Evolutionary conservation across 192 early-diverging fungal genomes (phyloP), one percentile per base, ranked within the genome.

Genomic region (Coemansia sp.): DNA sequence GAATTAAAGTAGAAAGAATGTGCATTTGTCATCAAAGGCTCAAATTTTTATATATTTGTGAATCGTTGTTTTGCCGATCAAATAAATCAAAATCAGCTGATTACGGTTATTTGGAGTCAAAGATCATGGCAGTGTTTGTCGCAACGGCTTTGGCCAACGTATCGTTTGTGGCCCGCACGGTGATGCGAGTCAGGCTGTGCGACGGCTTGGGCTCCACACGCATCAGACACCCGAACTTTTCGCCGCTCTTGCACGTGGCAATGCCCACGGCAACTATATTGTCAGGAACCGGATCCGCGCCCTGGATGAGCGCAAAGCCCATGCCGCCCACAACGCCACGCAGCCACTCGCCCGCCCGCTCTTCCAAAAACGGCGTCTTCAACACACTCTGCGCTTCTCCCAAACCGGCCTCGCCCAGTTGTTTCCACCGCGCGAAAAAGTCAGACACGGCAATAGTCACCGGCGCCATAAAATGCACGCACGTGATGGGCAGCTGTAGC

Each of bases 341-440:
- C 10, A 86, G 74, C 59, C 74, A 76, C 19, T 85, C 78, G n/a
- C 95, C 83, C 20, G 72, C 77, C 0, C 52, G 54, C 24, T 65
- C 73, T 19, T 27, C 27, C 54, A 74, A 35, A 49, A 72, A 75
- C 57, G 69, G 61, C 54, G 76, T 71, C 49, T 66, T 65, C 11
- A 78, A 11, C 9, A 82, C 72, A 11, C 43, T 38, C 76, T 95
- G 93, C 18, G 77, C 79, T 65, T 99, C 96, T 22, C 93, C 83
- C 1, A 29, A 11, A 45, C 63, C 88, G 1, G 92, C 72, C 0
- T 92, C 94, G 24, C 94, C 95, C 74, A 99, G 90, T 79, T 98
- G 96, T 71, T 89, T 89, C 97, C 97, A 99, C 18, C 97, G 83
- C 11, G 80, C 71, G 65, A 98, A 94, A 70, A 95, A 99, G 64